Evolutionary conservation across 148 eudicot genomes (phyloP).

Genomic region (Oxyria digyna): DNA sequence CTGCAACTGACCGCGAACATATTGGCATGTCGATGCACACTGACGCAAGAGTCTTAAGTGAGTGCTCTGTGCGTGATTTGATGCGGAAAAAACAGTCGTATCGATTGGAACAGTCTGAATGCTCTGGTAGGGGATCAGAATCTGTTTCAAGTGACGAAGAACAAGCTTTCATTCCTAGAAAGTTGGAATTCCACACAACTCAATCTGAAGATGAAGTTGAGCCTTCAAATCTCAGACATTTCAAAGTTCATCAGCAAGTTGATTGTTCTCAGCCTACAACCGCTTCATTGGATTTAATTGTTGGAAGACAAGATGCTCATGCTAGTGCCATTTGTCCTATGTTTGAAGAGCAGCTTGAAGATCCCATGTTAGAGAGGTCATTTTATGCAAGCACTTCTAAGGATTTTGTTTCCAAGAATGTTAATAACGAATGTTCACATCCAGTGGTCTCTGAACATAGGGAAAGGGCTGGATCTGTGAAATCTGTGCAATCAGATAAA

Average conservation of each 20-base stretch:
- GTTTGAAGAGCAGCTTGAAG: slow-evolving; percentile 5
- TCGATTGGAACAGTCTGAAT: slow-evolving; percentile 23
- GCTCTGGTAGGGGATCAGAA: slow-evolving; percentile 13
- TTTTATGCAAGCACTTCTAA: background rate
- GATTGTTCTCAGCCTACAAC: slow-evolving; percentile 9
- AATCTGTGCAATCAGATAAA: slow-evolving; percentile 10
- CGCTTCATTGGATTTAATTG: background rate
- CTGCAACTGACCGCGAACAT: slow-evolving; percentile 12
- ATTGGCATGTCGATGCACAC: slow-evolving; percentile 10
- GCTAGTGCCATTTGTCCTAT: background rate
- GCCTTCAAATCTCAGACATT: slow-evolving; percentile 12
- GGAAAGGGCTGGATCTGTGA: slow-evolving; percentile 8
- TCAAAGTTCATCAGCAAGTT: slow-evolving; percentile 9
- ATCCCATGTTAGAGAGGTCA: background rate
- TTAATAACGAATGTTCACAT: background rate
- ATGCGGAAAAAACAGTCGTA: slow-evolving; percentile 72
- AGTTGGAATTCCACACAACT: slow-evolving; percentile 14
- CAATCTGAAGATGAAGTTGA: slow-evolving; percentile 14
- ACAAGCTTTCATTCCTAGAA: slow-evolving; percentile 10
- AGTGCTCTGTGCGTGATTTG: slow-evolving; percentile 71
- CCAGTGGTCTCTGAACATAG: slow-evolving; percentile 3
- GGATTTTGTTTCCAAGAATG: background rate
- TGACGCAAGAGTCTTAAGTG: slow-evolving; percentile 23
- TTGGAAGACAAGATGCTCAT: background rate
- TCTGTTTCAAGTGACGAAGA: background rate